phyloP scores from a whole-genome alignment of 768 basidiomycete species.

The Calvatia gigantea region DNA sequence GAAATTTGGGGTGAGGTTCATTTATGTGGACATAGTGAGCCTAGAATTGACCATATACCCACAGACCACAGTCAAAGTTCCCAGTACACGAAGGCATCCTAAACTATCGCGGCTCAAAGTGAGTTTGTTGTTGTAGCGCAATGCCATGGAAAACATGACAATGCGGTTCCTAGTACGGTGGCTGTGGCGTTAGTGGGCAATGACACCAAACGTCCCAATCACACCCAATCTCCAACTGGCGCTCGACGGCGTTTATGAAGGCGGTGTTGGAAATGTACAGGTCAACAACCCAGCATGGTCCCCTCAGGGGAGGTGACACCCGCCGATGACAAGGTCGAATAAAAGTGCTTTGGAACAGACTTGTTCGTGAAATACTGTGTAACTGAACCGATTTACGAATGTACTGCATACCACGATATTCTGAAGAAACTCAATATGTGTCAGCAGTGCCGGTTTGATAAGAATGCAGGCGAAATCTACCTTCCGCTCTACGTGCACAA shows the following conservation, averaged over 20 bases:
- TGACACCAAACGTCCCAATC: slow-evolving; percentile 45
- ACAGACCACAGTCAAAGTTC: slow-evolving; percentile 75
- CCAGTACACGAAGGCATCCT: slow-evolving; percentile 82
- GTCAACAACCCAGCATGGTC: slow-evolving; percentile 62
- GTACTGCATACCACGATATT: too few relatives aligned
- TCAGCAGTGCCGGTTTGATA: not conserved
- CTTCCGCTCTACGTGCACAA: not conserved
- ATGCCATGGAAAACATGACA: not conserved
- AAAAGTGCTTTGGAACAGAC: too few relatives aligned
- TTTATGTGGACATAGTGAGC: not conserved
- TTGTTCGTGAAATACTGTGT: too few relatives aligned
- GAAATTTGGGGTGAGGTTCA: slow-evolving; percentile 55
- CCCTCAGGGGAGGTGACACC: slow-evolving; percentile 17
- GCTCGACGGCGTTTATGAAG: slow-evolving; percentile 57
- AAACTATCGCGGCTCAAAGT: slow-evolving; percentile 72
- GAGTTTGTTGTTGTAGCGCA: slow-evolving; percentile 18
- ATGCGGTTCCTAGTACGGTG: slow-evolving; percentile 36
- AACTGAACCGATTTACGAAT: too few relatives aligned
- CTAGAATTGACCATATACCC: not conserved
- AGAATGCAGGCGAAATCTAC: not conserved
- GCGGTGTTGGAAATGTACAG: slow-evolving; percentile 57
- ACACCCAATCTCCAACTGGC: slow-evolving; percentile 51
- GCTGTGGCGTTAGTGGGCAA: slow-evolving; percentile 69
- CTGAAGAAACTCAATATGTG: not conserved
- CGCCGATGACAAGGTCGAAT: not conserved